Conservation (phyloP, 1,284 basidiomycete species). For the Rhizoctonia solani region DNA sequence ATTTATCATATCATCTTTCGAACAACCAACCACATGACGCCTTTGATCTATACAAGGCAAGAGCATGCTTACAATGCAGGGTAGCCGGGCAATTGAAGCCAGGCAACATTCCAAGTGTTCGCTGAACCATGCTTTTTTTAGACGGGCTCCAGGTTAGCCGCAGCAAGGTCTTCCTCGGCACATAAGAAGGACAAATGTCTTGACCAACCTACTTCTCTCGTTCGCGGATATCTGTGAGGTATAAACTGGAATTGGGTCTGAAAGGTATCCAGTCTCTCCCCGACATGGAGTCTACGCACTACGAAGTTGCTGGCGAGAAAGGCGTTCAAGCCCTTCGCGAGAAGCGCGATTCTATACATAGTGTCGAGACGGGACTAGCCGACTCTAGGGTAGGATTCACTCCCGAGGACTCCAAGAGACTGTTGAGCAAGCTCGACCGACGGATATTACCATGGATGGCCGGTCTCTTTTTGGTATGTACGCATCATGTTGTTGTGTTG, state of each 20-base stretch:
- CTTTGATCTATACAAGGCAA: neutral
- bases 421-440: slow-evolving; percentile 35
- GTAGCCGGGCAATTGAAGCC: neutral
- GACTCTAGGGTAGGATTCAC: neutral
- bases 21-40: neutral
- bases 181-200: neutral
- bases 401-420: neutral
- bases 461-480: slow-evolving; percentile 69
- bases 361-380: neutral
- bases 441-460: slow-evolving; percentile 44
- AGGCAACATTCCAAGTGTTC: neutral
- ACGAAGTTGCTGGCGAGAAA: slow-evolving; percentile 25
- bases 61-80: neutral
- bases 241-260: neutral
- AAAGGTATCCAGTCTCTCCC: neutral
- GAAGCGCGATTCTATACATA: slow-evolving; percentile 1
- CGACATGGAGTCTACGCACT: slow-evolving; percentile 6
- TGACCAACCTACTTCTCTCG: neutral
- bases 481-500: slow-evolving; percentile 50
- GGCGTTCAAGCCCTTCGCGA: slow-evolving; percentile 6
- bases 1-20: neutral
- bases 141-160: neutral
- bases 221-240: neutral
- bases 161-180: neutral
- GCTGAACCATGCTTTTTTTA: neutral